Percentiles rank a stretch among this genome's conserved stretches.
These are phyloP conservation scores for Calonectria pauciramosa DNA, from an alignment of 2,329 filamentous ascomycete genomes.

Conservation along the genomic window DNA sequence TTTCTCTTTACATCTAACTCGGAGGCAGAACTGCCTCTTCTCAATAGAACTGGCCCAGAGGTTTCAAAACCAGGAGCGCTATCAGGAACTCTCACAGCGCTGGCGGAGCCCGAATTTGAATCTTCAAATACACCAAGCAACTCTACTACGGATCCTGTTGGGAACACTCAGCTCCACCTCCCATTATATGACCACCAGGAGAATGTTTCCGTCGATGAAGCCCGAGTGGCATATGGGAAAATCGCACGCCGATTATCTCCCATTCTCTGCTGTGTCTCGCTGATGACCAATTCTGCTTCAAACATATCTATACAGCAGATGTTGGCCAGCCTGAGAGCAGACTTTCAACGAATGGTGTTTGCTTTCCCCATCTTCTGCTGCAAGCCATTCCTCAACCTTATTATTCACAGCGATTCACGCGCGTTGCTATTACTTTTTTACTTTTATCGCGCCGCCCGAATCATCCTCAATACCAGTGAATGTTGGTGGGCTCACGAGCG, in stretches of 20 bases:
- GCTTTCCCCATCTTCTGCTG: constrained; percentile 11
- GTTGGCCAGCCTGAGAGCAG: background rate
- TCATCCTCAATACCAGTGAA: background rate
- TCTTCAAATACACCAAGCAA: background rate
- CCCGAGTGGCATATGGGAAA: background rate
- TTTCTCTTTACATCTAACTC: background rate
- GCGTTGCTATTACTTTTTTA: background rate
- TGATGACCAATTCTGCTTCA: background rate
- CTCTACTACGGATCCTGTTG: background rate
- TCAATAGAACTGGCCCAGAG: background rate
- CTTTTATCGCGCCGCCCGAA: constrained; percentile 1
- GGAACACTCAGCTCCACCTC: background rate
- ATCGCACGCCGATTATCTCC: constrained; percentile 3
- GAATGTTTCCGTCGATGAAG: background rate
- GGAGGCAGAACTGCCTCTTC: background rate
- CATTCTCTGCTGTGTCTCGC: background rate
- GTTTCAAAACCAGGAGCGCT: background rate
- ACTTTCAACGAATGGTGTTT: constrained; percentile 8
- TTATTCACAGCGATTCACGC: background rate
- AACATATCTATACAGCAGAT: background rate
- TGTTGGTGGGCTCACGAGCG: constrained; percentile 12
- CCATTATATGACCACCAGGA: background rate
- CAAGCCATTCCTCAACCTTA: constrained; percentile 4
- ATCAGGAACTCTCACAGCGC: background rate
- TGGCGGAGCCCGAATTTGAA: background rate